Conservation (phyloP, 2,329 filamentous ascomycete genomes). For the Pseudogymnoascus sp. region DNA sequence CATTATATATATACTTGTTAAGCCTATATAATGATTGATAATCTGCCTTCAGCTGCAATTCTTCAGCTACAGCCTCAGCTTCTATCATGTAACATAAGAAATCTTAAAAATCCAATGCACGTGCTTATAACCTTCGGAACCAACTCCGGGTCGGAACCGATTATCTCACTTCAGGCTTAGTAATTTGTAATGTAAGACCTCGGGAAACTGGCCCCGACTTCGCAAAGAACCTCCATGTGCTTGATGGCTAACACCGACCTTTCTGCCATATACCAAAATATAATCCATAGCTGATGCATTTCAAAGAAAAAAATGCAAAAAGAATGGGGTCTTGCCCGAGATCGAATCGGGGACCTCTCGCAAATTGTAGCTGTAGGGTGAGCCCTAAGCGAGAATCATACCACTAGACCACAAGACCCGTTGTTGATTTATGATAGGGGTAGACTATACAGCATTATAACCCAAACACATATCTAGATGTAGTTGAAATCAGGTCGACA, state of each 20-base stretch:
- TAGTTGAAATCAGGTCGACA: neutral
- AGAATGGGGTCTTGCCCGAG: conserved; percentile 5
- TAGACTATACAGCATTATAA: neutral
- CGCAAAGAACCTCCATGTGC: neutral
- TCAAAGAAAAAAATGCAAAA: neutral
- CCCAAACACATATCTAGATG: neutral
- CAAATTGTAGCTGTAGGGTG: conserved; percentile 9
- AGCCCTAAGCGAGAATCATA: conserved; percentile 9
- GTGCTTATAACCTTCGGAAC: neutral
- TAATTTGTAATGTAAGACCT: neutral
- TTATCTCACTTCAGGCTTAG: neutral
- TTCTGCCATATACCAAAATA: neutral
- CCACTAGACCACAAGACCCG: conserved; percentile 8
- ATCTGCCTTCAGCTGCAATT: neutral
- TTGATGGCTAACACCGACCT: neutral
- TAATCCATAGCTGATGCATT: neutral
- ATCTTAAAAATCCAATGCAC: neutral
- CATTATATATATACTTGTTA: neutral
- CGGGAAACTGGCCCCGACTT: neutral
- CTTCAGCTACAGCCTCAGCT: neutral
- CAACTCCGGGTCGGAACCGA: neutral
- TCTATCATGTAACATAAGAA: neutral
- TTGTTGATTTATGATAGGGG: neutral
- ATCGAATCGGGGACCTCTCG: conserved; percentile 8
- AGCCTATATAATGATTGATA: neutral